phyloP scores from a whole-genome alignment of 2,329 filamentous ascomycete species.

The Exophiala xenobiotica region DNA sequence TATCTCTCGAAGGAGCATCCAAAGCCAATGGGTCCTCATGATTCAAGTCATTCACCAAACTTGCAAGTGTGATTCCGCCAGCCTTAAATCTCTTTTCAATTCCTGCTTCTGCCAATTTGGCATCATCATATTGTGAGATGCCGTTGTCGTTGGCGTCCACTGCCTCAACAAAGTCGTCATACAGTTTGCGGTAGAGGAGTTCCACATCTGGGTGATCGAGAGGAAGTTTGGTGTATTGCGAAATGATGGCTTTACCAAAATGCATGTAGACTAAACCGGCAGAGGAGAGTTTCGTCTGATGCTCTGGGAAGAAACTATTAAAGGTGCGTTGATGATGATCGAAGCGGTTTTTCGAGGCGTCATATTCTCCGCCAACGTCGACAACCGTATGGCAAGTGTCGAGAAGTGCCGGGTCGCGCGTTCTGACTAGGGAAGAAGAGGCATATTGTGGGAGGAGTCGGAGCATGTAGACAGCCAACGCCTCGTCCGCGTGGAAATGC shows the following conservation, averaged over 20 bases:
- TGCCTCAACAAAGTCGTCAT: conserved; percentile 90
- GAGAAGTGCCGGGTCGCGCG: conserved; percentile 77
- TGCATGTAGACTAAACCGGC: conserved; percentile 95
- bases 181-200: conserved; percentile 82
- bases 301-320: conserved; percentile 76
- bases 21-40: conserved; percentile 54
- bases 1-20: conserved; percentile 44
- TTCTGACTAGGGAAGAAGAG: conserved; percentile 73
- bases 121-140: conserved; percentile 76
- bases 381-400: conserved; percentile 89
- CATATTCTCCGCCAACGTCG: conserved; percentile 95
- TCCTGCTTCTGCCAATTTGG: conserved; percentile 65
- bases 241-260: conserved; percentile 83
- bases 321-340: conserved; percentile 98
- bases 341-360: conserved; percentile 72
- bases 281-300: conserved; percentile 84
- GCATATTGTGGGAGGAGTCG: conserved; percentile 80
- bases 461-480: conserved; percentile 93
- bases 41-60: conserved; percentile 78
- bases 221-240: conserved; percentile 60
- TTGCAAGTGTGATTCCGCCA: conserved; percentile 78
- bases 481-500: conserved; percentile 98
- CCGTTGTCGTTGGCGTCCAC: conserved; percentile 98
- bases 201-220: conserved; percentile 66
- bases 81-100: conserved; percentile 80